phyloP scores from a whole-genome alignment of 2,329 filamentous ascomycete species.

The Monosporascus sp. region DNA sequence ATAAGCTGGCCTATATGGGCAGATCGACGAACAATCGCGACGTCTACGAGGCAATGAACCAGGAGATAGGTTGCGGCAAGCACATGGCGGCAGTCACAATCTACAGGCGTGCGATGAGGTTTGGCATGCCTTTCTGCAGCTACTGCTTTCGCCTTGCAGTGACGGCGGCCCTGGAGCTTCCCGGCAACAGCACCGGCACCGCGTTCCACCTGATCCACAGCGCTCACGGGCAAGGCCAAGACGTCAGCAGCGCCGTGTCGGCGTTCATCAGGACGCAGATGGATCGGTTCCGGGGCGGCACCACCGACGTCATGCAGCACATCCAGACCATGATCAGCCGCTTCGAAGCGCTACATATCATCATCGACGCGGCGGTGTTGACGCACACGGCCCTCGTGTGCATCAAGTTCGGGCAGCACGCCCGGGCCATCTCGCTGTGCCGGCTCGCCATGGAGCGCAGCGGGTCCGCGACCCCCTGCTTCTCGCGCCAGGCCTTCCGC shows the following conservation, averaged over 20 bases:
- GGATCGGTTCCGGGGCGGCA: slow-evolving; percentile 12
- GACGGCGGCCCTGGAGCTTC: slow-evolving; percentile 33
- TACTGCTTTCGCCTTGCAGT: slow-evolving; percentile 45
- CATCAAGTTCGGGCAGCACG: slow-evolving; percentile 14
- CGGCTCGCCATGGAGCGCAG: slow-evolving; percentile 18
- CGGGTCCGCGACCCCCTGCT: slow-evolving; percentile 19
- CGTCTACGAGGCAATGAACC: slow-evolving; percentile 36
- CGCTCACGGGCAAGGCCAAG: slow-evolving; percentile 34
- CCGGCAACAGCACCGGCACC: slow-evolving; percentile 20
- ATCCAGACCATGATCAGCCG: slow-evolving; percentile 20
- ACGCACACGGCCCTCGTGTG: slow-evolving; percentile 22
- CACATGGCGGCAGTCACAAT: slow-evolving; percentile 30
- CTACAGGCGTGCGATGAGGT: slow-evolving; percentile 32
- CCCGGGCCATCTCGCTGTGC: slow-evolving; percentile 23
- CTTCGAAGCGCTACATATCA: slow-evolving; percentile 22
- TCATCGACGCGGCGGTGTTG: slow-evolving; percentile 17
- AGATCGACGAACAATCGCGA: slow-evolving; percentile 25
- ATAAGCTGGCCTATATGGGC: slow-evolving; percentile 17
- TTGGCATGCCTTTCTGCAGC: slow-evolving; percentile 31
- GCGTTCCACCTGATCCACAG: slow-evolving; percentile 36
- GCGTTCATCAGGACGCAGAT: slow-evolving; percentile 20
- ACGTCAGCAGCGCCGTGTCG: slow-evolving; percentile 33
- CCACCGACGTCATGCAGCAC: slow-evolving; percentile 16
- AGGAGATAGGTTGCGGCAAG: slow-evolving; percentile 27
- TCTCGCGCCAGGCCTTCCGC: slow-evolving; percentile 18